phyloP scores from a whole-genome alignment of 2,329 filamentous ascomycete species.

The Elsinoe perseae region DNA sequence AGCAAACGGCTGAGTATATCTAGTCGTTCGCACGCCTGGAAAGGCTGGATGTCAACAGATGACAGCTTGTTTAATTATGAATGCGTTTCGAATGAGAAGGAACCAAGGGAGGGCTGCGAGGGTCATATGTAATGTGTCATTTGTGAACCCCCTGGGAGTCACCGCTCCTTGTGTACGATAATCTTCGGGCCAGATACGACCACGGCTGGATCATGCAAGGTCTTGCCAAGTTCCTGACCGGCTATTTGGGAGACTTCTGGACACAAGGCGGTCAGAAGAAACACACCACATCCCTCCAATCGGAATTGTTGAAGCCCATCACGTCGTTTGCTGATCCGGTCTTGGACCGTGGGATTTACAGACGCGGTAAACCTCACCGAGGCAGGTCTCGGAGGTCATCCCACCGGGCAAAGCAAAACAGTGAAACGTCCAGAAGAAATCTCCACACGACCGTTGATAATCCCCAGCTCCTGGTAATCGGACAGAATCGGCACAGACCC shows the following conservation, averaged over 20 bases:
- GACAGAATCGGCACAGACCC: slow-evolving; percentile 3
- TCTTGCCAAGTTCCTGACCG: slow-evolving; percentile 7
- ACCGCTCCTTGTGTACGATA: slow-evolving; percentile 13
- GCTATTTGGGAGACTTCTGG: slow-evolving; percentile 4
- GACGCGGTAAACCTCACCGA: not conserved
- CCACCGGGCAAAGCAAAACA: slow-evolving; percentile 4
- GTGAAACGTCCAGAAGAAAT: slow-evolving; percentile 11
- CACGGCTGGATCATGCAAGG: slow-evolving; percentile 14
- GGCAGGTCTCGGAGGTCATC: slow-evolving; percentile 4
- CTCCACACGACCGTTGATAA: not conserved
- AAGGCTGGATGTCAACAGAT: slow-evolving; percentile 14
- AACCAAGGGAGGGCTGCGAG: not conserved
- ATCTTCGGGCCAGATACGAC: slow-evolving; percentile 10
- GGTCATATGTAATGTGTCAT: slow-evolving; percentile 12
- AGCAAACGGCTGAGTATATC: slow-evolving; percentile 14
- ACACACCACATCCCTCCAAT: not conserved
- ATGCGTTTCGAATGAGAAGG: slow-evolving; percentile 10
- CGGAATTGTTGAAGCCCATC: not conserved
- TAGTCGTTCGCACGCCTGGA: not conserved
- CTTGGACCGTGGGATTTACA: not conserved
- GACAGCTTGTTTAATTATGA: slow-evolving; percentile 16
- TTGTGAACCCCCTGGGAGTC: slow-evolving; percentile 14
- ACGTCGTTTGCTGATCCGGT: slow-evolving; percentile 10
- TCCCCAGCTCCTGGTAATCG: not conserved
- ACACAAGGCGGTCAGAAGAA: slow-evolving; percentile 3